These are phyloP conservation scores for Eucalyptus brandiana DNA, from an alignment of 345 rosid genomes.

Conservation along the genomic window DNA sequence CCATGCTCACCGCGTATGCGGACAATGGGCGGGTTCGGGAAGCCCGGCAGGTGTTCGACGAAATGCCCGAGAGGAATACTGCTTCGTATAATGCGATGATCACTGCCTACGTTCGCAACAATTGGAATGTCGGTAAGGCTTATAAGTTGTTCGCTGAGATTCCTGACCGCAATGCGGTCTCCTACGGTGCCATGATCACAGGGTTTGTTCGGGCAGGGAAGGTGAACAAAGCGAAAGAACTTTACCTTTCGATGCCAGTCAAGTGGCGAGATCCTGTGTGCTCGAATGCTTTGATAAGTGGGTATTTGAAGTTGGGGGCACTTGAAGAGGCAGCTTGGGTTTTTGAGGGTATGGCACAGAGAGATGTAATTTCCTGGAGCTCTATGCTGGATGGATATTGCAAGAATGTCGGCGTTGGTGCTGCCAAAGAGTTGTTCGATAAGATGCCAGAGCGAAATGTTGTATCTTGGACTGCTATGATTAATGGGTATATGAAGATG, in stretches of 20 bases:
- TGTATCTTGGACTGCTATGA: slow-evolving; percentile 73
- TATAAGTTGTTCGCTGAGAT: slow-evolving; percentile 29
- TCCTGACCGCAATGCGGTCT: slow-evolving; percentile 38
- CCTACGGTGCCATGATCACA: slow-evolving; percentile 64
- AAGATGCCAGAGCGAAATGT: slow-evolving; percentile 53
- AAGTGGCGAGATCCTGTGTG: slow-evolving; percentile 59
- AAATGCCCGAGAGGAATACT: slow-evolving; percentile 55
- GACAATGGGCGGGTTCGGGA: slow-evolving; percentile 37
- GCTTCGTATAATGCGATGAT: slow-evolving; percentile 75
- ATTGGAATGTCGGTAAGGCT: slow-evolving; percentile 23
- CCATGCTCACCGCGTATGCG: slow-evolving; percentile 56
- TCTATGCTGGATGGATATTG: slow-evolving; percentile 72
- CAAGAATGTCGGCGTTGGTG: slow-evolving; percentile 37
- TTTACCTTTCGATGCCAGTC: slow-evolving; percentile 25
- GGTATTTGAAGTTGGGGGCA: slow-evolving; percentile 46
- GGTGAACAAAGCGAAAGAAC: slow-evolving; percentile 40
- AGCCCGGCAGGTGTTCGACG: slow-evolving; percentile 51
- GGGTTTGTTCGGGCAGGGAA: slow-evolving; percentile 47
- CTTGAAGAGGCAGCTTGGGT: slow-evolving; percentile 37
- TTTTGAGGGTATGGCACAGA: slow-evolving; percentile 46
- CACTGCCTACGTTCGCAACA: slow-evolving; percentile 43
- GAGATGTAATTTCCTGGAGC: slow-evolving; percentile 62
- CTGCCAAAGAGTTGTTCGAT: slow-evolving; percentile 47
- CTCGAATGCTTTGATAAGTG: slow-evolving; percentile 60
- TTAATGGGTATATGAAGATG: slow-evolving; percentile 59